phyloP scores from a whole-genome alignment of 1,284 basidiomycete genomes.

The Rhodotorula sp. region DNA sequence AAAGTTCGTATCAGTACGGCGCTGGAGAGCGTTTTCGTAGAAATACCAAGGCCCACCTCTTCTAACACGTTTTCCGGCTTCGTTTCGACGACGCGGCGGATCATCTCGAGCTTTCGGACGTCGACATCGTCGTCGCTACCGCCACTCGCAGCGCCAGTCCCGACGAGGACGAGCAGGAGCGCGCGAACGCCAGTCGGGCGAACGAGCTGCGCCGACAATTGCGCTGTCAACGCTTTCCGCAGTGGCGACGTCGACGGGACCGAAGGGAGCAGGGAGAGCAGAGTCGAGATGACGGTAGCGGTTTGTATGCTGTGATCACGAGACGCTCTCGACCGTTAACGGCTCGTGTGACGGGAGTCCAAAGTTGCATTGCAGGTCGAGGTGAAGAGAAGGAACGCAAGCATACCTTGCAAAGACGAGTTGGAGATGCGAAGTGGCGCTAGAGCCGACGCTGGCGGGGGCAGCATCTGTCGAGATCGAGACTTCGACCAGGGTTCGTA shows the following conservation, averaged over 20 bases:
- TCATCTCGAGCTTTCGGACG: conserved; percentile 30
- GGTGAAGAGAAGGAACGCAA: not conserved
- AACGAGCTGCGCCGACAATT: conserved; percentile 37
- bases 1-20: too few relatives aligned
- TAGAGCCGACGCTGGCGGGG: not conserved
- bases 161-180: conserved; percentile 41
- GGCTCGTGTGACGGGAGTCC: not conserved
- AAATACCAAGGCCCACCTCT: not conserved
- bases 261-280: conserved; percentile 22
- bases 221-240: conserved; percentile 13
- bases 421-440: conserved; percentile 1
- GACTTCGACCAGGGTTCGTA: conserved; percentile 18
- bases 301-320: conserved; percentile 11
- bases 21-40: too few relatives aligned
- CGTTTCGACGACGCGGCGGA: conserved; percentile 17
- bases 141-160: not conserved
- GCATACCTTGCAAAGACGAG: conserved; percentile 9
- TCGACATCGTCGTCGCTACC: conserved; percentile 15
- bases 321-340: too few relatives aligned
- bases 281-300: conserved; percentile 5
- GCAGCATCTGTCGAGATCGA: not conserved
- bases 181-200: conserved; percentile 39
- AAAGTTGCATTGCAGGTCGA: not conserved
- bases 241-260: not conserved
- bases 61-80: not conserved